A percentile compares a stretch with the other conserved stretches of the same genome.
Evolutionary conservation across 495 filamentous ascomycete genomes (phyloP).

Genomic region (Astrothelium subdiscretum): DNA sequence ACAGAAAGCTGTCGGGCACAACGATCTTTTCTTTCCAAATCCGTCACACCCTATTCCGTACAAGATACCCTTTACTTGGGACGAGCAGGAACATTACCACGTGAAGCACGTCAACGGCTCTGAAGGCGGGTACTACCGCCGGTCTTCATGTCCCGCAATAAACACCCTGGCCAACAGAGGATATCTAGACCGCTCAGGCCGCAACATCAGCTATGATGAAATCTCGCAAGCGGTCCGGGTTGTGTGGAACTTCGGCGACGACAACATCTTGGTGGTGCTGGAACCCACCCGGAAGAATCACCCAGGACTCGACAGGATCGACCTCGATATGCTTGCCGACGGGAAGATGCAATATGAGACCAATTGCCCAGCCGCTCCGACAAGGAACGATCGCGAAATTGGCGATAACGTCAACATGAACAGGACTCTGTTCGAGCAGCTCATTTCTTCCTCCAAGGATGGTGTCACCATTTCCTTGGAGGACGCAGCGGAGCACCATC

Average conservation of each 20-base stretch:
- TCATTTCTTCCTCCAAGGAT: background rate
- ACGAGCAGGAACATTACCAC: background rate
- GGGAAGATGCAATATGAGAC: background rate
- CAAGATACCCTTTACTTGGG: background rate
- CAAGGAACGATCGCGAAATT: slow-evolving; percentile 1
- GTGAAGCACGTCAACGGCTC: background rate
- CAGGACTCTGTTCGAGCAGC: background rate
- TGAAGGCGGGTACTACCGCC: slow-evolving; percentile 2
- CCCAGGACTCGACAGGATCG: background rate
- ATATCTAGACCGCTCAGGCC: slow-evolving; percentile 1
- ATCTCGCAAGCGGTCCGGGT: background rate
- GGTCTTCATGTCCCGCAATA: slow-evolving; percentile 6
- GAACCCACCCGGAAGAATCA: background rate
- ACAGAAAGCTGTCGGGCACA: background rate
- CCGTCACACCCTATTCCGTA: background rate
- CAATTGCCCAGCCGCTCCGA: background rate
- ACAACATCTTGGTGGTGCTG: background rate
- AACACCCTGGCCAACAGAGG: slow-evolving; percentile 7
- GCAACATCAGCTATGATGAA: slow-evolving; percentile 6
- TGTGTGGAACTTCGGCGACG: background rate
- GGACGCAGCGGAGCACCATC: background rate
- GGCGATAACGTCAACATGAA: background rate
- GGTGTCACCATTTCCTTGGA: background rate
- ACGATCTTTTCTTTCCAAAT: background rate
- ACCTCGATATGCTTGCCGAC: background rate